phyloP scores from a whole-genome alignment of 164 flowering plant genomes.

The Vitis labrusca region DNA sequence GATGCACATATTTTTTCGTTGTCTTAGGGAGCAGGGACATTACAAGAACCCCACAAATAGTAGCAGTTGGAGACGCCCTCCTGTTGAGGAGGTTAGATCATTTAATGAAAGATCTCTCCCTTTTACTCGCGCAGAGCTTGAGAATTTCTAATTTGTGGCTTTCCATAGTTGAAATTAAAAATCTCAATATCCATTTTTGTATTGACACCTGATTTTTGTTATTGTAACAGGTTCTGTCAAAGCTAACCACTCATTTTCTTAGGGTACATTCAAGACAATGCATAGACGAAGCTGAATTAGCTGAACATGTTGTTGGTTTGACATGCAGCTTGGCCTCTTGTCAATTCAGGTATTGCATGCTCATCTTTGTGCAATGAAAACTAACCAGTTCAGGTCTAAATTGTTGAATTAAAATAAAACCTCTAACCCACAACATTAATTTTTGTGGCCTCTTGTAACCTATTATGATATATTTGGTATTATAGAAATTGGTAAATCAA shows the following conservation, averaged over 20 bases:
- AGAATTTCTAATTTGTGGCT: neutral
- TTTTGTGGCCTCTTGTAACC: no score
- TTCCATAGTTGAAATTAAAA: neutral
- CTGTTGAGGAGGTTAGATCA: conserved; percentile 78
- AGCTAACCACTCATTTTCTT: conserved; percentile 60
- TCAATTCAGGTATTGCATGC: conserved; percentile 61
- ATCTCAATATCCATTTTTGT: neutral
- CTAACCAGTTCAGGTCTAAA: neutral
- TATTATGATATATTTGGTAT: no score
- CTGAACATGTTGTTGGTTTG: conserved; percentile 91
- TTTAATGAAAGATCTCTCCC: neutral
- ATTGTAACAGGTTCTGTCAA: conserved; percentile 60
- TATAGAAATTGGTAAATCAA: no score
- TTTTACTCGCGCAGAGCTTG: neutral
- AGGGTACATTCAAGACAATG: conserved; percentile 85
- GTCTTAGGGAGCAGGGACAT: conserved; percentile 67
- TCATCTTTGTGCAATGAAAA: neutral
- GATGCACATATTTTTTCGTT: conserved; percentile 8
- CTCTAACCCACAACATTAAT: no score
- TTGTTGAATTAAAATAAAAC: neutral
- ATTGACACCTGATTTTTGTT: neutral
- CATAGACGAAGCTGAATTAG: conserved; percentile 90
- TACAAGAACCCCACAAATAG: conserved; percentile 62
- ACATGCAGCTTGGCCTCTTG: conserved; percentile 84
- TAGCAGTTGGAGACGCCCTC: conserved; percentile 75